phyloP scores from a whole-genome alignment of 2,329 filamentous ascomycete genomes.

The Zasmidium citrigriseum region DNA sequence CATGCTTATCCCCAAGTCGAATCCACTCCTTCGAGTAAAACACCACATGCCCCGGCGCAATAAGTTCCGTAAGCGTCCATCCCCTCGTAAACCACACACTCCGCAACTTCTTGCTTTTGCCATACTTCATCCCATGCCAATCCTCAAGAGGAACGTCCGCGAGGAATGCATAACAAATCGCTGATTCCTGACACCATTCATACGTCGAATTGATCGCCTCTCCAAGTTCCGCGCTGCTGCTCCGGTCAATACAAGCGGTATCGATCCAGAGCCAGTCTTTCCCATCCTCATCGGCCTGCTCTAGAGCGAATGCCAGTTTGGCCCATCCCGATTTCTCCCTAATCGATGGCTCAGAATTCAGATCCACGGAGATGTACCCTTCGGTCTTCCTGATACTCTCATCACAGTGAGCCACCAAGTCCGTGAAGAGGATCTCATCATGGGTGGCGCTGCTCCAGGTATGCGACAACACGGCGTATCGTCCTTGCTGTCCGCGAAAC shows the following conservation, averaged over 20 bases:
- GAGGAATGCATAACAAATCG: slow-evolving; percentile 12
- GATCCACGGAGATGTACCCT: slow-evolving; percentile 5
- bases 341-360: background rate
- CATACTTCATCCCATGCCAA: slow-evolving; percentile 5
- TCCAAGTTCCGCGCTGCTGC: slow-evolving; percentile 9
- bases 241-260: slow-evolving; percentile 11
- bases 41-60: slow-evolving; percentile 10
- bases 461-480: slow-evolving; percentile 12
- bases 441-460: slow-evolving; percentile 1
- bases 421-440: slow-evolving; percentile 8
- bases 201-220: slow-evolving; percentile 10
- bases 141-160: slow-evolving; percentile 3
- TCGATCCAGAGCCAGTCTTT: slow-evolving; percentile 16
- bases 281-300: slow-evolving; percentile 18
- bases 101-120: background rate
- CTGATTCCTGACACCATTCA: slow-evolving; percentile 5
- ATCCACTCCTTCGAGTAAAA: slow-evolving; percentile 12
- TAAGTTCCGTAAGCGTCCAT: slow-evolving; percentile 9
- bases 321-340: slow-evolving; percentile 11
- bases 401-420: slow-evolving; percentile 7
- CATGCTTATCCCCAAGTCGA: slow-evolving; percentile 11
- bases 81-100: slow-evolving; percentile 9
- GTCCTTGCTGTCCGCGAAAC: slow-evolving; percentile 1
- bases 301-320: slow-evolving; percentile 18
- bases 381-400: background rate